Percentiles rank a stretch among this genome's conserved stretches.
These are phyloP conservation scores for Tubosaeta brunneosetosa DNA, from an alignment of 768 basidiomycete genomes.

Conservation along the genomic window DNA sequence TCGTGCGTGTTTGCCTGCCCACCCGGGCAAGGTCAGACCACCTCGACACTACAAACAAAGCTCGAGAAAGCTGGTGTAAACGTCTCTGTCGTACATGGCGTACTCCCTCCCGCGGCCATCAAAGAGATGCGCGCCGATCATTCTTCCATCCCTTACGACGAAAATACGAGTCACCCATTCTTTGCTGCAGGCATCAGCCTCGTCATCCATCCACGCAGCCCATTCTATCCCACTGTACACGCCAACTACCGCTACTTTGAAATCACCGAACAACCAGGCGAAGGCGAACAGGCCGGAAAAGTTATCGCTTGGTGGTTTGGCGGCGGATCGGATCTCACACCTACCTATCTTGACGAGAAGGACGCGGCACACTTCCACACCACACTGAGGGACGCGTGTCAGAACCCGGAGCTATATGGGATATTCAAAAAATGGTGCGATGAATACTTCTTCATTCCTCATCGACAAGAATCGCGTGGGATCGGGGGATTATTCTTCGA, in stretches of 20 bases:
- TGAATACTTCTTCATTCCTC: conserved; percentile 92
- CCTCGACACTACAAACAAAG: conserved; percentile 41
- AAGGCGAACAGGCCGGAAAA: conserved; percentile 39
- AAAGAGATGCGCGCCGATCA: conserved; percentile 96
- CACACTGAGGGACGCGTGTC: conserved; percentile 72
- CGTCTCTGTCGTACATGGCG: conserved; percentile 86
- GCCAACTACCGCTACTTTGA: conserved; percentile 98
- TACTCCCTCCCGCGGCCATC: conserved; percentile 83
- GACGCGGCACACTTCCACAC: conserved; percentile 86
- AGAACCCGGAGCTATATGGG: conserved; percentile 65
- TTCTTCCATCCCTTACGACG: conserved; percentile 59
- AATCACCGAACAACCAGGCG: conserved; percentile 52
- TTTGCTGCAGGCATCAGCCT: conserved; percentile 90
- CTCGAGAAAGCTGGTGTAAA: conserved; percentile 98
- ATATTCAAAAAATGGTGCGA: conserved; percentile 96
- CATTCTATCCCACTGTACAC: conserved; percentile 90
- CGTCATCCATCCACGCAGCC: conserved; percentile 92
- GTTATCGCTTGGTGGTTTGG: conserved; percentile 98
- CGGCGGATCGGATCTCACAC: conserved; percentile 92
- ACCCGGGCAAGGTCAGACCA: conserved; percentile 24
- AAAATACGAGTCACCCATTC: conserved; percentile 71
- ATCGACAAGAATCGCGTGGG: conserved; percentile 81
- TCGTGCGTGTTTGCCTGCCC: conserved; percentile 76
- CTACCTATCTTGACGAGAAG: conserved; percentile 84
- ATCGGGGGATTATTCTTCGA: conserved; percentile 97